Percentiles rank a stretch among this genome's conserved stretches.
phyloP scores from a whole-genome alignment of 2,329 filamentous ascomycete species.

The Microcyclosporella mali region DNA sequence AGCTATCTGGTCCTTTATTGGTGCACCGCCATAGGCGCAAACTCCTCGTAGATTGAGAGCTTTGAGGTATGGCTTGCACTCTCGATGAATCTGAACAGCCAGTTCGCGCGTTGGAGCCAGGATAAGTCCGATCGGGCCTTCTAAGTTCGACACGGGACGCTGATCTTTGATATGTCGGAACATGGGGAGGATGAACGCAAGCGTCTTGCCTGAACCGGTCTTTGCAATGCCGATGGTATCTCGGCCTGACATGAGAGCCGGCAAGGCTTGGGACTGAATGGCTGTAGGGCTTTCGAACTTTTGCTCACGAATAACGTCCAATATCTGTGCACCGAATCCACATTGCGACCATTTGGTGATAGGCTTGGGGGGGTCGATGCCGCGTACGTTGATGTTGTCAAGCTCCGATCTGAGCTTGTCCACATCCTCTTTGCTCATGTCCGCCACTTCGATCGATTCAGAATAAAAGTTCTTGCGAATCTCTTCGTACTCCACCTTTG shows the following conservation, averaged over 20 bases:
- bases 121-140: conserved; percentile 82
- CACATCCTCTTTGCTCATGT: conserved; percentile 79
- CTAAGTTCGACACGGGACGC: conserved; percentile 68
- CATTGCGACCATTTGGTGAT: conserved; percentile 97
- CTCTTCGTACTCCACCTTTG: conserved; percentile 74
- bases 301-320: conserved; percentile 75
- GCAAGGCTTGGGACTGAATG: conserved; percentile 92
- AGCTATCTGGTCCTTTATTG: conserved; percentile 95
- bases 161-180: conserved; percentile 98
- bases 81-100: conserved; percentile 85
- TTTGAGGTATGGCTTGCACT: conserved; percentile 91
- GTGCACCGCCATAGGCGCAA: conserved; percentile 89
- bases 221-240: conserved; percentile 96
- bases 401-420: conserved; percentile 76
- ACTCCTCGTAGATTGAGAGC: conserved; percentile 78
- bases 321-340: conserved; percentile 75
- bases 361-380: conserved; percentile 82
- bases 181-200: conserved; percentile 93
- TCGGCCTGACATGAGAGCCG: conserved; percentile 89
- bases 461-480: conserved; percentile 95
- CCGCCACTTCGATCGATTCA: conserved; percentile 74
- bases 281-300: conserved; percentile 85
- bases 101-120: conserved; percentile 93
- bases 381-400: conserved; percentile 90
- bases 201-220: conserved; percentile 94